Percentiles rank a stretch among this genome's conserved stretches.
Conservation (phyloP, 495 filamentous ascomycete species). For the Aspergillus bridgeri region DNA sequence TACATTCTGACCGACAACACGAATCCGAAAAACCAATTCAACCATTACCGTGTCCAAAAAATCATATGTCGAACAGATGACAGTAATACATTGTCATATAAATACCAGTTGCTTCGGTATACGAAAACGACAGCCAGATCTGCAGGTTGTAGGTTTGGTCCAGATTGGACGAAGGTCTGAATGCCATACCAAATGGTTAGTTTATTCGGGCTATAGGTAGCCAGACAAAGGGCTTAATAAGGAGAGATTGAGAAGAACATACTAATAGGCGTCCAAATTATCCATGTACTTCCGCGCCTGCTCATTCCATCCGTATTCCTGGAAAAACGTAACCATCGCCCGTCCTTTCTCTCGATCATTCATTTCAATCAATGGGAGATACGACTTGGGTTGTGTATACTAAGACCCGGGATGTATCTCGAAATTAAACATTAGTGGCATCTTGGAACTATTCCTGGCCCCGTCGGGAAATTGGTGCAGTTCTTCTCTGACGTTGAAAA, state of each 20-base stretch:
- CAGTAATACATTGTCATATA: conserved; percentile 5
- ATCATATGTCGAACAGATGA: too few relatives aligned
- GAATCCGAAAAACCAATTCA: too few relatives aligned
- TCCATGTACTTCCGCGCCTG: not conserved
- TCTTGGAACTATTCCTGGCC: too few relatives aligned
- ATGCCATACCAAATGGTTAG: too few relatives aligned
- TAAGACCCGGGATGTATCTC: not conserved
- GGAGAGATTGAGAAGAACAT: too few relatives aligned
- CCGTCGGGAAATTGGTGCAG: not conserved
- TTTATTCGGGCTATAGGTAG: too few relatives aligned
- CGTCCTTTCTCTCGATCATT: not conserved
- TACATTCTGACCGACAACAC: too few relatives aligned
- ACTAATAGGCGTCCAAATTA: too few relatives aligned
- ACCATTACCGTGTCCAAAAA: too few relatives aligned
- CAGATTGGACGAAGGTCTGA: not conserved
- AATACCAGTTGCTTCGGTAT: conserved; percentile 1
- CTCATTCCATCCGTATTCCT: not conserved
- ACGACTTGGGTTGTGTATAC: not conserved
- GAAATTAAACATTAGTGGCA: conserved; percentile 4
- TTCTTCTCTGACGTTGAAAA: conserved; percentile 7
- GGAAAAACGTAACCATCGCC: not conserved
- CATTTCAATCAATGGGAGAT: not conserved
- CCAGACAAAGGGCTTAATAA: too few relatives aligned
- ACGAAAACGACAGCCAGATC: conserved; percentile 2
- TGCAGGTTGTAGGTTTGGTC: not conserved